These are phyloP conservation scores for Arthromyces matolae DNA, from an alignment of 768 basidiomycete species.

Conservation along the genomic window DNA sequence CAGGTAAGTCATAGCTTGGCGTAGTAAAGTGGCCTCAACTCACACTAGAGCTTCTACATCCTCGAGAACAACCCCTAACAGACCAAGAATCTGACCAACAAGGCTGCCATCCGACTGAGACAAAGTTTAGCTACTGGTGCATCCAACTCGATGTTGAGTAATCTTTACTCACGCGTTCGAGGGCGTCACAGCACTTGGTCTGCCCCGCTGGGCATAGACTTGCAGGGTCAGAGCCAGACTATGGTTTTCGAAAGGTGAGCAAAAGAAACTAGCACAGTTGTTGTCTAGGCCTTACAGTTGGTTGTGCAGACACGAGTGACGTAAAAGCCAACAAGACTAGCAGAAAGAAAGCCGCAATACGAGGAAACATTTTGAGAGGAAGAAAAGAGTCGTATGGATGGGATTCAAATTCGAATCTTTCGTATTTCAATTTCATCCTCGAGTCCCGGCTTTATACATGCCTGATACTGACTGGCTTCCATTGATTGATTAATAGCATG, in stretches of 20 bases:
- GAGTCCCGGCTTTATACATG: no score
- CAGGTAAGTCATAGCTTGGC: neutral
- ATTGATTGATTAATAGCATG: no score
- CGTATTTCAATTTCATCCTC: no score
- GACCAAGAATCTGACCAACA: conserved; percentile 21
- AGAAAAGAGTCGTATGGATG: neutral
- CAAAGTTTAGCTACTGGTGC: no score
- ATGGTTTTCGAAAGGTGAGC: no score
- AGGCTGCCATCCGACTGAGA: conserved; percentile 20
- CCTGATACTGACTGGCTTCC: no score
- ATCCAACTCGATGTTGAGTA: neutral
- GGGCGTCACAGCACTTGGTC: conserved; percentile 24
- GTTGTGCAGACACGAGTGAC: conserved; percentile 20
- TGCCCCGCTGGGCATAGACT: conserved; percentile 21
- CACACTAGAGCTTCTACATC: conserved; percentile 27
- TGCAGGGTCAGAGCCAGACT: no score
- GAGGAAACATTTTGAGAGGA: conserved; percentile 15
- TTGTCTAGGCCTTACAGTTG: conserved; percentile 21
- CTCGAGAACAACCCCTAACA: conserved; percentile 23
- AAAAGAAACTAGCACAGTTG: no score
- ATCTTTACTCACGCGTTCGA: conserved; percentile 19
- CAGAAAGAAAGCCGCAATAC: conserved; percentile 11
- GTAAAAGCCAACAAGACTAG: conserved; percentile 15
- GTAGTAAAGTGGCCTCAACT: neutral
- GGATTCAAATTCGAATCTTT: no score